Base-by-base conservation (phyloP, 139 green algal genomes). In the Microglena sp. region DNA sequence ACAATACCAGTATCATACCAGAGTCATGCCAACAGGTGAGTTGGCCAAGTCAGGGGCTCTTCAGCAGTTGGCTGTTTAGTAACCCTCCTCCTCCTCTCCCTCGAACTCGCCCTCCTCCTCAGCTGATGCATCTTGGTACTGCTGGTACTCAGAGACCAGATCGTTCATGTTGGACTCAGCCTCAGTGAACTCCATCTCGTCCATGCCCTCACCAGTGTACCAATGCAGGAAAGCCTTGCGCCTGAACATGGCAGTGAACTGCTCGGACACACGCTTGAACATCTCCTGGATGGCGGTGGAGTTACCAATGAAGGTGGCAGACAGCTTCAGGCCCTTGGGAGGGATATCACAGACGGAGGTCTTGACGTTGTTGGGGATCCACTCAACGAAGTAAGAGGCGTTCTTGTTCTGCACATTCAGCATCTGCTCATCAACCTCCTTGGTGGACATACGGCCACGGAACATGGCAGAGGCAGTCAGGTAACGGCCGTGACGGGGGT, bases 281-380 rank as follows among this genome's bases (percentile, higher is more conserved):
- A 94, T 94, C 76, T 91, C 87, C 77, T 94, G 87, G 71, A 97
- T 93, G 68, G 90, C 92, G 22, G 91, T 97, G 6, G 89, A 93
- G 86, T 97, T 97, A 67, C 92, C 92, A 30, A 97, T 78, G 72
- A 97, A 97, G 62, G 92, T 97, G 54, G 87, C 88, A 28, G 81
- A 82, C 91, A 97, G 96, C 82, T 97, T 95, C 18, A 96, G 80
- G 64, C 89, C 92, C 76, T 92, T 95, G 67, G 91, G 90, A 15
- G 92, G 92, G 72, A 97, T 95, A 70, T 97, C 88, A 78, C 92
- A 97, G 1, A 97, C 87, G 27, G 81, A 90, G 28, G 86, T 89
- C 90, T 97, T 97, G 62, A 97, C 89, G 77, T 97, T 97, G 89
- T 97, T 97, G 71, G 92, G 90, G 77, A 97, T 97, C 92, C 92